phyloP scores from a whole-genome alignment of 306 rosid genomes.

The Spatholobus suberectus region DNA sequence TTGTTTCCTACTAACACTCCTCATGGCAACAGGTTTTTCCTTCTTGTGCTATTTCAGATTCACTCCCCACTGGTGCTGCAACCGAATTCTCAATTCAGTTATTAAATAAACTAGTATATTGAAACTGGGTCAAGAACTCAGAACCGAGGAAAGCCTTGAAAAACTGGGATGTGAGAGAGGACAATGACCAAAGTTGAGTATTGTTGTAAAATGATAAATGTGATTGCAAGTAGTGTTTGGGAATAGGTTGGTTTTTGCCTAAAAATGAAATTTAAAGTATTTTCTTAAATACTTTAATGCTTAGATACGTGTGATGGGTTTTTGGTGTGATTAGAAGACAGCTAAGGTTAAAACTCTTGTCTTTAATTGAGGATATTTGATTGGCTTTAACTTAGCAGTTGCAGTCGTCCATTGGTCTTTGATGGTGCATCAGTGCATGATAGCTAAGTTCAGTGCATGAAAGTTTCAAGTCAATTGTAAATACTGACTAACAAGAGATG shows the following conservation, averaged over 20 bases:
- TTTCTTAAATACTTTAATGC: not conserved
- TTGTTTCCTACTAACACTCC: not conserved
- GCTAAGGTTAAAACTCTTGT: not conserved
- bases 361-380: slow-evolving; percentile 1
- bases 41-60: not conserved
- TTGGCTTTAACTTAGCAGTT: slow-evolving; percentile 10
- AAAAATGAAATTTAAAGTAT: slow-evolving; percentile 7
- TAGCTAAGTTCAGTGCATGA: slow-evolving; percentile 12
- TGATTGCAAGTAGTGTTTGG: not conserved
- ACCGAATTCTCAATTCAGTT: not conserved
- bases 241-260: slow-evolving; percentile 7
- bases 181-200: not conserved
- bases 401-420: not conserved
- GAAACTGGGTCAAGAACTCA: not conserved
- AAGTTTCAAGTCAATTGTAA: not conserved
- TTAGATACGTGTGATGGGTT: not conserved
- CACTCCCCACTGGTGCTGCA: not conserved
- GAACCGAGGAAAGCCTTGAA: not conserved
- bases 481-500: not conserved
- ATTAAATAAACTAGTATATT: not conserved
- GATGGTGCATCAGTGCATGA: not conserved
- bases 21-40: not conserved
- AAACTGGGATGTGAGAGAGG: not conserved
- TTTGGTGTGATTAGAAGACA: not conserved
- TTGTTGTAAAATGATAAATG: not conserved